A percentile compares a stretch with the other conserved stretches of the same genome.
Evolutionary conservation across 768 basidiomycete genomes (phyloP).

Genomic region (Auricularia cornea): DNA sequence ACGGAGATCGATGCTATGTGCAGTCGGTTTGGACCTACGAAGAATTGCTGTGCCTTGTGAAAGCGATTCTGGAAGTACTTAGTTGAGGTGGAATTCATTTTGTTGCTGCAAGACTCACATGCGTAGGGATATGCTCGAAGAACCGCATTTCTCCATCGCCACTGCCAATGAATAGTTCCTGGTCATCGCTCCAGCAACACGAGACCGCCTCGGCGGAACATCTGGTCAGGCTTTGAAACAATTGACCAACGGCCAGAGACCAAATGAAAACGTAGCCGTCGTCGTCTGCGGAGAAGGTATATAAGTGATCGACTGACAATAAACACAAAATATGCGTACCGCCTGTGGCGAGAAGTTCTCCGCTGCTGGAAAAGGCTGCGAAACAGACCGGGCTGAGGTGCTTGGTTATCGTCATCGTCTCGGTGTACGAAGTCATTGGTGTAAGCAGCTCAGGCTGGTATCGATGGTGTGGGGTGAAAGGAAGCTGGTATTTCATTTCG

Average conservation of each 20-base stretch:
- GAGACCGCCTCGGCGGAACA: neutral
- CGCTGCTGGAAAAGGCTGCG: neutral
- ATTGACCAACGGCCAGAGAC: neutral
- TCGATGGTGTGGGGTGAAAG: no score
- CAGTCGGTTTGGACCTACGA: neutral
- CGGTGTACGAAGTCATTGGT: no score
- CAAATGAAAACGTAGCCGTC: neutral
- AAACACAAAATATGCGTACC: neutral
- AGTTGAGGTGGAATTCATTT: neutral
- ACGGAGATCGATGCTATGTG: neutral
- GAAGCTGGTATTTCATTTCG: no score
- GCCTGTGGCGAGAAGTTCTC: neutral
- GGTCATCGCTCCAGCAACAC: neutral
- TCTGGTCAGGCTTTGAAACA: neutral
- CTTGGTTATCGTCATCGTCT: neutral
- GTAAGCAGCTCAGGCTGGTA: no score
- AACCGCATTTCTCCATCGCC: neutral
- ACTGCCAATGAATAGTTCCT: neutral
- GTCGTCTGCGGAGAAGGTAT: neutral
- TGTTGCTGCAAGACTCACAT: neutral
- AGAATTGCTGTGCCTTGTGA: neutral
- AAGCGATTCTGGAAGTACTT: neutral
- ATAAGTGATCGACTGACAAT: no score
- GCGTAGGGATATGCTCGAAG: neutral
- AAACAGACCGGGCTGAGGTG: neutral